phyloP scores from a whole-genome alignment of 2,329 filamentous ascomycete species.

The Microsporum canis region DNA sequence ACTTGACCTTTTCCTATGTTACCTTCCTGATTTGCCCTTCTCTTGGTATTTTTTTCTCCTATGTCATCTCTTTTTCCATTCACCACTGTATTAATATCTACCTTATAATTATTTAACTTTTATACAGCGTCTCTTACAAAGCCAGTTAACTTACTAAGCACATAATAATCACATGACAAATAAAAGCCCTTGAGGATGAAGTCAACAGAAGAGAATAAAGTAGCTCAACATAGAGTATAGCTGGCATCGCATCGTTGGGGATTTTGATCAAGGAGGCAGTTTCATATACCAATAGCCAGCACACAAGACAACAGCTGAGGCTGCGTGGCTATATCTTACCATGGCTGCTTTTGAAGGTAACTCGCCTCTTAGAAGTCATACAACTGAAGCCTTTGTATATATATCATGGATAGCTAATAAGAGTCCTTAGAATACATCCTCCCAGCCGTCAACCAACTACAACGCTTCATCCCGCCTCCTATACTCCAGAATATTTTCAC shows the following conservation, averaged over 20 bases:
- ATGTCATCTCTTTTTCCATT: neutral
- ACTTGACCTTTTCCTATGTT: neutral
- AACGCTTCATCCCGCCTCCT: constrained; percentile 14
- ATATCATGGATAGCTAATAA: constrained; percentile 1
- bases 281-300: neutral
- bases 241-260: neutral
- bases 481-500: constrained; percentile 16
- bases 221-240: neutral
- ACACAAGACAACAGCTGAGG: neutral
- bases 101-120: neutral
- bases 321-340: neutral
- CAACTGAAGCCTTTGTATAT: too few relatives aligned
- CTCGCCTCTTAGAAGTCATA: neutral
- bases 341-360: constrained; percentile 13
- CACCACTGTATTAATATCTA: neutral
- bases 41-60: neutral
- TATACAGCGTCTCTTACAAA: neutral
- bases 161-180: neutral
- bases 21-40: neutral
- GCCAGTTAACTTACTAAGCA: neutral
- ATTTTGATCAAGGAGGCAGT: neutral
- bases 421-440: constrained; percentile 15
- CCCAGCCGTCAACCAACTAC: constrained; percentile 13
- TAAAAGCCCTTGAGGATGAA: neutral
- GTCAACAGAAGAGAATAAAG: neutral